Conservation (phyloP, 1,284 basidiomycete species). For the Malassezia brasiliensis region DNA sequence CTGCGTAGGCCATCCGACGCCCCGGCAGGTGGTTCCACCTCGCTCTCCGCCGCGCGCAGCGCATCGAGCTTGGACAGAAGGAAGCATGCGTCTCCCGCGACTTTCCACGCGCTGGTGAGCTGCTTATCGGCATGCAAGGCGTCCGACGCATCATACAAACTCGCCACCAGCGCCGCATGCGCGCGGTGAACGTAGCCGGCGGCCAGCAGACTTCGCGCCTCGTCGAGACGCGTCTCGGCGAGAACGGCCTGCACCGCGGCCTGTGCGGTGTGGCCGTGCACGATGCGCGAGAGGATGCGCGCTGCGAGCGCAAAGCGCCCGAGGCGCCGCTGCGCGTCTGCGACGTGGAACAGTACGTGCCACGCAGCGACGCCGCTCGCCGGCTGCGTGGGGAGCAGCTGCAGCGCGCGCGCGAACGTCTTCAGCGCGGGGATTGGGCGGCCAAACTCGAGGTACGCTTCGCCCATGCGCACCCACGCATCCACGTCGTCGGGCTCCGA, state of each 20-base stretch:
- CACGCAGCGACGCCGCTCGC: constrained; percentile 55
- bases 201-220: constrained; percentile 60
- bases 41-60: neutral
- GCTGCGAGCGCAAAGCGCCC: constrained; percentile 69
- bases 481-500: constrained; percentile 66
- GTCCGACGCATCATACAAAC: constrained; percentile 56
- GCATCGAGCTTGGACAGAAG: constrained; percentile 29
- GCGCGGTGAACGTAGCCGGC: constrained; percentile 67
- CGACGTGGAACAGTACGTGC: constrained; percentile 75
- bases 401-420: constrained; percentile 66
- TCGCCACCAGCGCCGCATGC: constrained; percentile 60
- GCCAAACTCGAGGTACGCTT: constrained; percentile 79
- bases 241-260: constrained; percentile 65
- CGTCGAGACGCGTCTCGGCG: constrained; percentile 64
- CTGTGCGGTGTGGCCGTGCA: constrained; percentile 55
- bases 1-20: neutral
- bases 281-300: constrained; percentile 58
- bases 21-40: neutral
- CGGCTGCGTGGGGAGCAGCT: constrained; percentile 10
- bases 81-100: constrained; percentile 67
- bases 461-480: constrained; percentile 81
- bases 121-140: constrained; percentile 54
- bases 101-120: constrained; percentile 63
- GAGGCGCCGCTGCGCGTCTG: constrained; percentile 71
- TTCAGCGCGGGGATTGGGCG: constrained; percentile 82